Base-by-base conservation (phyloP, 345 rosid genomes). In the Nasturtium officinale region DNA sequence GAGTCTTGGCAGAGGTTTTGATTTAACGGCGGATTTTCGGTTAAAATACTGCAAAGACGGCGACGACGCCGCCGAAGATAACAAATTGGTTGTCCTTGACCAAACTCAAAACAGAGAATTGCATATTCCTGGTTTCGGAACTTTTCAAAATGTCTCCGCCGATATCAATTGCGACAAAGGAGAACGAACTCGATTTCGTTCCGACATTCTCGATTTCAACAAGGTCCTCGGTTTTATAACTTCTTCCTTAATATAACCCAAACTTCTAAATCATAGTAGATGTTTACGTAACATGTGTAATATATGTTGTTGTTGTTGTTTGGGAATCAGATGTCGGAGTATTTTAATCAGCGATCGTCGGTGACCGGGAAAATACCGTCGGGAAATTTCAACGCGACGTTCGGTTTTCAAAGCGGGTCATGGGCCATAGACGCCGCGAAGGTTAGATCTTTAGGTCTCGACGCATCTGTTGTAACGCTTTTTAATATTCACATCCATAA, bases 81-180 rank as follows among this genome's bases (percentile, higher is more conserved):
- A 78, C 10, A 83, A 96, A 50, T 53, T 95, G 3, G 85, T 95
- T 67, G 25, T 82, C 7, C 87, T 95, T 5, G 82, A 83, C 59
- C 85, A 91, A 60, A 50, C 82, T 0, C 82, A 83, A 42, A 84
- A 67, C 67, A 73, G 79, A 72, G 87, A 89, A 15, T 43, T 91
- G 6, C 17, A 65, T 8, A 35, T 91, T 23, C 99, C 96, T 9
- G 86, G 96, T 16, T 90, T 86, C 40, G 96, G 93, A 5, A 20
- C 74, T 55, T 8, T 85, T 20, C n/a, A 46, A 1, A 84, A 79
- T 59, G 96, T 91, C 29, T 83, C 99, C 29, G 18, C 68, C 33
- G 96, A 90, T 70, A 87, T 95, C 51, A 84, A 74, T 67, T 91
- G 90, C 47, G 97, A 91, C 63, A 91, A 95, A 78, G 99, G 99